These are phyloP conservation scores for Blastocystis sp. DNA, from an alignment of 352 stramenopile species.

Conservation along the genomic window DNA sequence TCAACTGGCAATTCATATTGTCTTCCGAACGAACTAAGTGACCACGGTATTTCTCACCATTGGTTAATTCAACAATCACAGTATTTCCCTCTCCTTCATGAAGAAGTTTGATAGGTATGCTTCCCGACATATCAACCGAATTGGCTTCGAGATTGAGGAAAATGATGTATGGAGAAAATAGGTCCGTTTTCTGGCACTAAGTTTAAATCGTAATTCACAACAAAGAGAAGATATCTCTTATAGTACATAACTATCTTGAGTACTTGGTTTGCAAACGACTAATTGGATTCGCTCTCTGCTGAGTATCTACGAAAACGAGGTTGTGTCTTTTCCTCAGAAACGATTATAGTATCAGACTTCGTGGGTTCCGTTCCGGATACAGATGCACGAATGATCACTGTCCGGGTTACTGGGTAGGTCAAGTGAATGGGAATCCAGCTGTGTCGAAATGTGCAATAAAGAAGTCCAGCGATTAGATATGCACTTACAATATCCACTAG, in stretches of 20 bases:
- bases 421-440: slow-evolving; percentile 30
- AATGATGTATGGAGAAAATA: neutral
- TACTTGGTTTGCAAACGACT: neutral
- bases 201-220: neutral
- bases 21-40: slow-evolving; percentile 57
- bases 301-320: neutral
- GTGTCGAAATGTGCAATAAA: slow-evolving; percentile 36
- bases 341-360: slow-evolving; percentile 49
- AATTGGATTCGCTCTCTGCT: slow-evolving; percentile 5
- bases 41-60: slow-evolving; percentile 49
- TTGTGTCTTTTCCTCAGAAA: slow-evolving; percentile 43
- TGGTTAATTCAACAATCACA: slow-evolving; percentile 58
- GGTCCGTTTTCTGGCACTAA: neutral
- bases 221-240: neutral
- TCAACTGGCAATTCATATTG: slow-evolving; percentile 64
- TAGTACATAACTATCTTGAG: neutral
- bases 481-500: slow-evolving; percentile 39
- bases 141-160: neutral
- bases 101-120: slow-evolving; percentile 64
- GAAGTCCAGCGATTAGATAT: neutral
- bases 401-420: neutral
- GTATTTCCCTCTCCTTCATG: slow-evolving; percentile 64
- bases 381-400: slow-evolving; percentile 22
- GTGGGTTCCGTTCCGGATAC: neutral
- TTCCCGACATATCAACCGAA: slow-evolving; percentile 8